These are phyloP conservation scores for Colletotrichum godetiae DNA, from an alignment of 2,329 filamentous ascomycete species.

Conservation along the genomic window DNA sequence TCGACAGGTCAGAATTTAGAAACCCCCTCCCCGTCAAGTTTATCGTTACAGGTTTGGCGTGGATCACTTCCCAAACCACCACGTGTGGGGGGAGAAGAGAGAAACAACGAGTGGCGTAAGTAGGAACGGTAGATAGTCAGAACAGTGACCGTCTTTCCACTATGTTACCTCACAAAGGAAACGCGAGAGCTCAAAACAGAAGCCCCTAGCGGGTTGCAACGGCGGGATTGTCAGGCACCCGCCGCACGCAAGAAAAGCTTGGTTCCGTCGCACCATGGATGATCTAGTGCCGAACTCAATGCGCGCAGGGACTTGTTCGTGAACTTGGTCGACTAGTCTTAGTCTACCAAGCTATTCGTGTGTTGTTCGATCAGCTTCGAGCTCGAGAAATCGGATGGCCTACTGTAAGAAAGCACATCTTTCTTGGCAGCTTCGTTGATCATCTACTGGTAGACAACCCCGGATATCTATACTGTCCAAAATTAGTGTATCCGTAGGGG, in stretches of 20 bases:
- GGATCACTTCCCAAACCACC: not conserved
- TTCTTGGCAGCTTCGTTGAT: not conserved
- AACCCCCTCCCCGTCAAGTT: not conserved
- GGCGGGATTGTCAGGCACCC: constrained; percentile 15
- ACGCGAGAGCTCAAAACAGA: not conserved
- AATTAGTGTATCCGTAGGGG: not conserved
- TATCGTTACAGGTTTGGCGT: constrained; percentile 17
- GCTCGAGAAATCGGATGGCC: not conserved
- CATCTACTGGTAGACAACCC: not conserved
- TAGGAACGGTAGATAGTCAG: not conserved
- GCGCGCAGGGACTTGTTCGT: not conserved
- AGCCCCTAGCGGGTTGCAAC: not conserved
- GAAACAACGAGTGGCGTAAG: too few relatives aligned
- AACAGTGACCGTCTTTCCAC: not conserved
- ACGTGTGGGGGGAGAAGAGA: constrained; percentile 5
- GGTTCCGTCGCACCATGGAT: constrained; percentile 22
- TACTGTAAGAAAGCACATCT: not conserved
- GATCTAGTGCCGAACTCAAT: constrained; percentile 13
- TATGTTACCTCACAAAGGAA: not conserved
- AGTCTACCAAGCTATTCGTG: not conserved
- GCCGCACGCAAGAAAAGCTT: not conserved
- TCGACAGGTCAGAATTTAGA: not conserved
- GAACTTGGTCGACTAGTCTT: not conserved
- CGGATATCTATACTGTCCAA: not conserved
- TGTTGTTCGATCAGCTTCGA: not conserved